These are phyloP conservation scores for Ophidiomyces ophidiicola DNA, from an alignment of 2,329 filamentous ascomycete species.

Conservation along the genomic window DNA sequence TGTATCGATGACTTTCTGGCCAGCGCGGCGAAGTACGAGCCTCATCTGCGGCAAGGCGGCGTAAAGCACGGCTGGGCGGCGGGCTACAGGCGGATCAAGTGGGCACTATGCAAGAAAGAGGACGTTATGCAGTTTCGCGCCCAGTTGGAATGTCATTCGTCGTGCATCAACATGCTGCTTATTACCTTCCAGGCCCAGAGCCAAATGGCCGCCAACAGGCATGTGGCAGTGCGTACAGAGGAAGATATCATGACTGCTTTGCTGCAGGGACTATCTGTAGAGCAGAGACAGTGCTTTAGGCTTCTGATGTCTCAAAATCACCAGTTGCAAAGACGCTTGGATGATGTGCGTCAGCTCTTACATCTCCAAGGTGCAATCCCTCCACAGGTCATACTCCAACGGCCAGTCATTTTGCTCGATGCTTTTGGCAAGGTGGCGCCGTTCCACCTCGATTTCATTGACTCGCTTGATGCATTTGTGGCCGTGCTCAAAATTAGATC, in stretches of 20 bases:
- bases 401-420: constrained; percentile 10
- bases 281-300: constrained; percentile 2
- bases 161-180: constrained; percentile 11
- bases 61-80: neutral
- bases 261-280: neutral
- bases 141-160: constrained; percentile 8
- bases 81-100: constrained; percentile 11
- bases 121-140: constrained; percentile 6
- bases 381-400: constrained; percentile 6
- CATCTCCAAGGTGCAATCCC: constrained; percentile 2
- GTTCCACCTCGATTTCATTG: constrained; percentile 12
- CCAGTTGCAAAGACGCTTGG: neutral
- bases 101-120: constrained; percentile 11
- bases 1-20: constrained; percentile 5
- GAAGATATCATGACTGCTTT: neutral
- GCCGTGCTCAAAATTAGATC: constrained; percentile 12
- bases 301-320: neutral
- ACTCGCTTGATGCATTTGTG: constrained; percentile 12
- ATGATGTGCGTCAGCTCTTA: neutral
- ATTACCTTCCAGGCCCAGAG: constrained; percentile 10
- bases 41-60: constrained; percentile 2
- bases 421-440: constrained; percentile 11
- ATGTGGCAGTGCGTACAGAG: neutral
- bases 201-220: neutral
- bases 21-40: constrained; percentile 3